Base-by-base conservation (phyloP, 495 filamentous ascomycete species). In the Amniculicola lignicola region DNA sequence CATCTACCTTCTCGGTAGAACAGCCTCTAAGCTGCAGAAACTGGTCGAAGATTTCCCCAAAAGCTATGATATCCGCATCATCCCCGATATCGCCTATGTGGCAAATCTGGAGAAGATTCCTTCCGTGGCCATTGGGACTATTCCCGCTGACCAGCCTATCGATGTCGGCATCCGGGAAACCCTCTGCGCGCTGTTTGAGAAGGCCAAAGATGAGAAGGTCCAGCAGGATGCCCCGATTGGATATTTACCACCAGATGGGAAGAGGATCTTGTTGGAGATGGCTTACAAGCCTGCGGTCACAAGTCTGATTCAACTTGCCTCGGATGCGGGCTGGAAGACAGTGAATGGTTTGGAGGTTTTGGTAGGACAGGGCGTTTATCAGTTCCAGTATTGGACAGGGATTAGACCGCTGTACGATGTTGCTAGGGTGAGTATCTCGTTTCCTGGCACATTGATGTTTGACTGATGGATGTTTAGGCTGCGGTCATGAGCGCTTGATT, bases 301-400 rank as follows among this genome's bases (percentile, higher is more conserved):
- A 12, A 77, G 86, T 21, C 67, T 96, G 65, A 96, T 97, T 88
- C 77, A 83, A 69, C 70, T 95, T 63, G 92, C 94, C 3, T 74
- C 81, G 56, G 82, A 87, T 57, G 77, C 79, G 4, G 89, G 88
- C n/a, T 99, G 93, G 94, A 77, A 69, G 48, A 90, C 82, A 4
- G 85, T 97, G 56, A 82, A 88, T 4, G 93, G 93, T 1, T 69
- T 96, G 50, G 93, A 99, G 74, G 90, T 90, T 36, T 74, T 99
- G 60, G 84, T 89, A 59, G 89, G 86, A 19, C 93, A 98, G 72
- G 91, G 89, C 9, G 83, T 89, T 64, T 82, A 89, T 63, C 84
- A 85, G 83, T 89, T 87, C 68, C 75, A 84, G 72, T 75, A 83
- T 62, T 92, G 88, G 87, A 90, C 86, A 31, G 88, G 82, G 25